Evolutionary conservation across 225 moss, liverwort and hornwort species (phyloP).

Genomic region (Pseudoscleropodium purum): DNA sequence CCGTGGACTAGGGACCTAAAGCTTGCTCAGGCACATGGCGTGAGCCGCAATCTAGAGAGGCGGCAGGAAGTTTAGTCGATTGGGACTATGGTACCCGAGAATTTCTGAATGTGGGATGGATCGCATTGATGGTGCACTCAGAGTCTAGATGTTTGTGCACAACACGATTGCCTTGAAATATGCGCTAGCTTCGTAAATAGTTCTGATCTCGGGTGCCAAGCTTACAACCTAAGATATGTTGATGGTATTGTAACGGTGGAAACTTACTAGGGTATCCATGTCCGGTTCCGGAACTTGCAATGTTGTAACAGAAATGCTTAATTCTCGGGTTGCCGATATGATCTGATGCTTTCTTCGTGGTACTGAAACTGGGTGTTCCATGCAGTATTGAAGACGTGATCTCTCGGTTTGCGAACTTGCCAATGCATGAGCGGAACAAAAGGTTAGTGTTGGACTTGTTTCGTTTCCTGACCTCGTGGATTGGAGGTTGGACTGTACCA

Average conservation of each 20-base stretch:
- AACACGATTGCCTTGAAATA: neutral
- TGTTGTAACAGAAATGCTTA: neutral
- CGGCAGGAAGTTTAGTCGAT: neutral
- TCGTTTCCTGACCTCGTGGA: neutral
- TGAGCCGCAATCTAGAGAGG: neutral
- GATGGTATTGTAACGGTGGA: neutral
- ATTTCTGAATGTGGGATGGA: neutral
- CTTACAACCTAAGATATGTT: neutral
- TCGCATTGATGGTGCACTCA: neutral
- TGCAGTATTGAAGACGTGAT: slow-evolving; percentile 55
- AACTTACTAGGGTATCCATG: neutral
- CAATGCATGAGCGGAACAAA: slow-evolving; percentile 52
- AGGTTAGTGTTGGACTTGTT: slow-evolving; percentile 7
- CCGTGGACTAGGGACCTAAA: neutral
- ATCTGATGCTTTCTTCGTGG: neutral
- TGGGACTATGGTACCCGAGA: neutral
- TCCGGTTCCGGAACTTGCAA: neutral
- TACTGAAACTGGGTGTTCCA: neutral
- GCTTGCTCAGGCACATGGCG: neutral
- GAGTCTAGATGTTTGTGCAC: neutral
- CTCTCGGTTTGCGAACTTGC: slow-evolving; percentile 46
- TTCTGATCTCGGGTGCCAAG: neutral
- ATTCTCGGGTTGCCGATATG: neutral
- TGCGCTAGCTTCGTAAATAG: neutral
- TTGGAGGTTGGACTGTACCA: neutral